Conservation (phyloP, 2,329 filamentous ascomycete species). For the Torrubiellomyces zombiae region DNA sequence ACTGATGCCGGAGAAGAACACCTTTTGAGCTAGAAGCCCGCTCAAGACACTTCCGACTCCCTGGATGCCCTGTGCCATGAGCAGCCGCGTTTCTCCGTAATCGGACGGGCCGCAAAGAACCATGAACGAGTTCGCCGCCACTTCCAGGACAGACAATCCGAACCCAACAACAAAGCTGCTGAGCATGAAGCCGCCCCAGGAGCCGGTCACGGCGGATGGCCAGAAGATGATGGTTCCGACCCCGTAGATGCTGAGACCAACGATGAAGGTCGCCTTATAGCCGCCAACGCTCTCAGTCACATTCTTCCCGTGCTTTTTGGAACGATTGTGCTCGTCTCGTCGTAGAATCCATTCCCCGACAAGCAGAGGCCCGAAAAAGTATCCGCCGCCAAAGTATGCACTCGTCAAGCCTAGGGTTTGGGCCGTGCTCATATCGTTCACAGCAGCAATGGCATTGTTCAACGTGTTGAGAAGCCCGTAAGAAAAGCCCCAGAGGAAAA, state of each 20-base stretch:
- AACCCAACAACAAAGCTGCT: constrained; percentile 61
- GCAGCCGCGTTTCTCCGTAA: constrained; percentile 58
- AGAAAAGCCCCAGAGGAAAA: constrained; percentile 81
- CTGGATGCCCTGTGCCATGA: constrained; percentile 62
- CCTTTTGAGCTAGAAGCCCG: constrained; percentile 53
- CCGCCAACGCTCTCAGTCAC: constrained; percentile 36
- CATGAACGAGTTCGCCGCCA: constrained; percentile 61
- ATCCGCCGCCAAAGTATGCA: constrained; percentile 54
- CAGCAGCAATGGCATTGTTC: constrained; percentile 50
- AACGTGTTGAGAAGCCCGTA: constrained; percentile 76
- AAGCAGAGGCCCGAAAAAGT: constrained; percentile 52
- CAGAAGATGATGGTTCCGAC: constrained; percentile 72
- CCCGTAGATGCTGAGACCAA: constrained; percentile 59
- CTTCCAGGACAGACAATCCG: constrained; percentile 62
- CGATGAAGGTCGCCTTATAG: constrained; percentile 67
- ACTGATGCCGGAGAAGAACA: constrained; percentile 51
- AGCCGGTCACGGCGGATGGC: constrained; percentile 59
- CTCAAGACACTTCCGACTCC: constrained; percentile 59
- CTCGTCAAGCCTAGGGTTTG: constrained; percentile 52
- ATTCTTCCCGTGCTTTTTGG: constrained; percentile 19
- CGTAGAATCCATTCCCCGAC: constrained; percentile 57
- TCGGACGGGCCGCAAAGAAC: constrained; percentile 55
- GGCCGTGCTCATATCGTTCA: constrained; percentile 42
- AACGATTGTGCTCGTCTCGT: constrained; percentile 43
- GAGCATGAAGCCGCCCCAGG: constrained; percentile 64